Conservation (phyloP, 2,329 filamentous ascomycete species). For the Diaporthe helianthi region DNA sequence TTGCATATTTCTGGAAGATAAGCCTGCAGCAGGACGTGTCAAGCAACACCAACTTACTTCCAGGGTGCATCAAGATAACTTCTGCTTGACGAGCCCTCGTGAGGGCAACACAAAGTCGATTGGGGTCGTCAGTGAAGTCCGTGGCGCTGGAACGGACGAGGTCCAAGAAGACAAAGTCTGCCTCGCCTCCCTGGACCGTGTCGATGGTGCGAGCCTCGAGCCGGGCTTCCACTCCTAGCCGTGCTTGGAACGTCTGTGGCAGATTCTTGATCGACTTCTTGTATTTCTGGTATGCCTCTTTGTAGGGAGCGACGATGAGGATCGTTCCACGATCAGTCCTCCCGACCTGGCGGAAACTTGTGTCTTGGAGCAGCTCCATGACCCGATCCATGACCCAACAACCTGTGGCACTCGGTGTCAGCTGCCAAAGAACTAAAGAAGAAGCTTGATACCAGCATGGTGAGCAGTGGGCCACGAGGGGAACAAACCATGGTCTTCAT, state of each 20-base stretch:
- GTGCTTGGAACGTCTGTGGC: slow-evolving; percentile 41
- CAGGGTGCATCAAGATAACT: slow-evolving; percentile 49
- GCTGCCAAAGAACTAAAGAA: background rate
- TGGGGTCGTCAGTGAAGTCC: slow-evolving; percentile 50
- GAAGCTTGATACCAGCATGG: background rate
- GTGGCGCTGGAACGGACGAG: slow-evolving; percentile 48
- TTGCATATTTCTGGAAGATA: background rate
- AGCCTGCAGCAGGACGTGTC: background rate
- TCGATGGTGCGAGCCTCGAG: slow-evolving; percentile 50
- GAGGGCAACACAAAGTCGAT: slow-evolving; percentile 51
- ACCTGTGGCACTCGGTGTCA: background rate
- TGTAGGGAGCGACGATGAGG: slow-evolving; percentile 50
- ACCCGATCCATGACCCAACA: slow-evolving; percentile 45
- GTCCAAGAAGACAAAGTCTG: slow-evolving; percentile 52
- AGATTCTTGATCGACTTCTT: slow-evolving; percentile 32
- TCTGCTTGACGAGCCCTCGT: slow-evolving; percentile 50
- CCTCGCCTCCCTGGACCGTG: slow-evolving; percentile 50
- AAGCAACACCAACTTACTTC: slow-evolving; percentile 9
- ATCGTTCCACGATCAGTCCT: slow-evolving; percentile 42
- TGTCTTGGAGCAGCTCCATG: slow-evolving; percentile 42
- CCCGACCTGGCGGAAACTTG: slow-evolving; percentile 41
- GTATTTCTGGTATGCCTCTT: slow-evolving; percentile 45
- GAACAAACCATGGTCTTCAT: slow-evolving; percentile 43
- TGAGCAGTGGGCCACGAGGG: background rate
- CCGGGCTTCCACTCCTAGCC: slow-evolving; percentile 40